Evolutionary conservation across 768 basidiomycete genomes (phyloP), one percentile per base, ranked within the genome.

Genomic region (Saitozyma podzolica): DNA sequence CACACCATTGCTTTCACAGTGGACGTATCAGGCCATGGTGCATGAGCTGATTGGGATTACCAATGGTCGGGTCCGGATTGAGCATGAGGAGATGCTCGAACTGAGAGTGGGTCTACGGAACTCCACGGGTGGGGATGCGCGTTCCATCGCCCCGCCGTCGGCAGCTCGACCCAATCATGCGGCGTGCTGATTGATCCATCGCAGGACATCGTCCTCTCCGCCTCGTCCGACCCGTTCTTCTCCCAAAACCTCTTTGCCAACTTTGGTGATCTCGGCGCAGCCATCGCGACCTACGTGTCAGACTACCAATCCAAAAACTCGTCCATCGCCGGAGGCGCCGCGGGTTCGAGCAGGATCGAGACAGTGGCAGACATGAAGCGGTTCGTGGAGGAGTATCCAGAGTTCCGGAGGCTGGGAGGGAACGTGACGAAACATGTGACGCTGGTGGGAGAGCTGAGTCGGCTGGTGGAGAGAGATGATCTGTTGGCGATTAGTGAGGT

Each of bases 1-100:
- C 6, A 98, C 96, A 0, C 96, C 96, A 5, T 81, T 98, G 43
- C 83, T 98, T 40, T 92, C 92, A 2, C 96, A 97, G 80, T 98
- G 96, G 96, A 98, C 96, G 29, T 98, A 98, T 81, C 95, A 98
- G 78, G 96, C 95, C 1, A 97, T 98, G 94, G 96, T 98, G 0
- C 96, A 99, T 73, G 96, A 98, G 77, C 83, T 96, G 13, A 81
- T 98, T 8, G 89, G 90, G 2, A 96, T 99, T 51, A 88, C 90
- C 64, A 98, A 97, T 74, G 95, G 95, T 17, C 85, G 96, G 61
- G 93, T 98, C 50, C 86, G 85, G 64, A 81, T 86, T 63, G 91
- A 94, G 42, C 92, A 92, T 13, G 93, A 91, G 68, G 89, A 93
- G 50, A 82, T 84, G 54, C 87, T 90, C 37, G 96, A 99, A 78